These are phyloP conservation scores for Hylodesmum podocarpum DNA, from an alignment of 306 rosid genomes.

Conservation along the genomic window DNA sequence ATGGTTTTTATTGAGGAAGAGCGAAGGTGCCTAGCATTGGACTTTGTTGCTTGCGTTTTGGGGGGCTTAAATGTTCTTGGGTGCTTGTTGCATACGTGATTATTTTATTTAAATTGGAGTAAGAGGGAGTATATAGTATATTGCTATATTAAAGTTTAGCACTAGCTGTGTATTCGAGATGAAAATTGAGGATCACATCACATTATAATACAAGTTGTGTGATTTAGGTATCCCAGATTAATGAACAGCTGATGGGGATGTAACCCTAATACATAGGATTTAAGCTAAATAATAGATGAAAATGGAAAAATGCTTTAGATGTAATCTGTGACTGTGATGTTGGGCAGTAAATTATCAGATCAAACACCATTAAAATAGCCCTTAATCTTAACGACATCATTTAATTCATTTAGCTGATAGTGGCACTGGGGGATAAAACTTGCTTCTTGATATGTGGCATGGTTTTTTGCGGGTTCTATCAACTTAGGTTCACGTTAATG, in stretches of 20 bases:
- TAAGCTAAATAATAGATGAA: neutral
- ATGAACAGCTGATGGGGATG: neutral
- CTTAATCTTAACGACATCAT: neutral
- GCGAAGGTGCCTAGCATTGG: neutral
- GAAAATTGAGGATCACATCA: constrained; percentile 6
- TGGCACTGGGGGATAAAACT: neutral
- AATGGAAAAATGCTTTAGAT: neutral
- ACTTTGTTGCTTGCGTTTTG: neutral
- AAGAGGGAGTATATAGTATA: neutral
- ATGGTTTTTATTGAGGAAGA: neutral
- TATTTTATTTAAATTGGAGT: neutral
- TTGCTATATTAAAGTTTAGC: too few relatives aligned
- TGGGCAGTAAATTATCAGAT: neutral
- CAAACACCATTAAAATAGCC: neutral
- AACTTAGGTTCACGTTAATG: neutral
- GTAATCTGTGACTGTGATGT: neutral
- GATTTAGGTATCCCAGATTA: neutral
- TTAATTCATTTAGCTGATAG: neutral
- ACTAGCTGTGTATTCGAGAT: neutral
- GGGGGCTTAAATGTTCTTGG: neutral
- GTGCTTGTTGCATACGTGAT: neutral
- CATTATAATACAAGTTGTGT: neutral
- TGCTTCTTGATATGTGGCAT: neutral
- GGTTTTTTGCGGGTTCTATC: neutral
- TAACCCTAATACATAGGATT: neutral